Evolutionary conservation across 495 filamentous ascomycete genomes (phyloP).

Genomic region (Neurospora sp.): DNA sequence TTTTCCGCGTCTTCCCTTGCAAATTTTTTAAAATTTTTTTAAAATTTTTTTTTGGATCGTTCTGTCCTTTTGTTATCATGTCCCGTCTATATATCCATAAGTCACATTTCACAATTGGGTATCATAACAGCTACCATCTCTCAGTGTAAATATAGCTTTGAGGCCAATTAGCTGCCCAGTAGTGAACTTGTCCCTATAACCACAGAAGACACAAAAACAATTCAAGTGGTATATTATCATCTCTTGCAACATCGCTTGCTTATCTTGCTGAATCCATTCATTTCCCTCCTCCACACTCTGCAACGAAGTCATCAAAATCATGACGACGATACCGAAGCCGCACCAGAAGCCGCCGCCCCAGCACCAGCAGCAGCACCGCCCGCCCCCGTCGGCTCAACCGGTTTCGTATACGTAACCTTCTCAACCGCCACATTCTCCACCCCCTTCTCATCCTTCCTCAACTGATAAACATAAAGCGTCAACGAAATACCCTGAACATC

Average conservation of each 20-base stretch:
- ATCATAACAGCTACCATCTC: neutral
- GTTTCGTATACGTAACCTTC: constrained; percentile 96
- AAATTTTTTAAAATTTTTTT: too few relatives aligned
- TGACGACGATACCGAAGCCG: neutral
- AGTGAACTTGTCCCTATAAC: neutral
- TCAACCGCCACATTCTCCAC: constrained; percentile 90
- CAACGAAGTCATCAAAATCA: neutral
- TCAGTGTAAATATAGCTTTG: neutral
- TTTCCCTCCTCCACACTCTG: neutral
- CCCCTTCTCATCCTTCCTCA: constrained; percentile 81
- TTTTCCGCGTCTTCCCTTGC: neutral
- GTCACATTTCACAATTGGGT: neutral
- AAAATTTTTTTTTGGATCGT: neutral
- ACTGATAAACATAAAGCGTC: constrained; percentile 94
- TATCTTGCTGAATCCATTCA: neutral
- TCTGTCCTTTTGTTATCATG: neutral
- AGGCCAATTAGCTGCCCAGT: neutral
- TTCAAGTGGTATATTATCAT: neutral
- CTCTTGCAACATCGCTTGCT: neutral
- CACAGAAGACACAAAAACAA: neutral
- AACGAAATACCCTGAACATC: constrained; percentile 98
- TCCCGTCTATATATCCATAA: neutral
- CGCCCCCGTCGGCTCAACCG: constrained; percentile 41
- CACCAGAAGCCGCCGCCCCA: neutral
- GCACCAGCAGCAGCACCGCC: neutral